Evolutionary conservation across 2,329 filamentous ascomycete species (phyloP).

Genomic region (Orbilia ellipsospora): DNA sequence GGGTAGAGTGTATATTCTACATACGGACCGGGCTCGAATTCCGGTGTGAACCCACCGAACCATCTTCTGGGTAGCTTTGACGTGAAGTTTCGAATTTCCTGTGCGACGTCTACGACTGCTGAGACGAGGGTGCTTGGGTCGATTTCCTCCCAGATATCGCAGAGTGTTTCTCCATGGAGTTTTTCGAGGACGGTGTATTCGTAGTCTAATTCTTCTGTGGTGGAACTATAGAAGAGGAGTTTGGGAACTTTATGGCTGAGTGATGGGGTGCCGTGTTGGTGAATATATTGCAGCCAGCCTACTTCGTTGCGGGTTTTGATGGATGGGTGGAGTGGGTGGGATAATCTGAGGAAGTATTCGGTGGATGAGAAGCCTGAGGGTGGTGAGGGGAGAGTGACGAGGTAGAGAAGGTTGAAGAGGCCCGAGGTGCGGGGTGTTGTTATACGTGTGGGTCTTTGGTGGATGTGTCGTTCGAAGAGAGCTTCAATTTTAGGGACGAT

Average conservation of each 20-base stretch:
- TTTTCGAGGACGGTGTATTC: slow-evolving; percentile 44
- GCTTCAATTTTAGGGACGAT: slow-evolving; percentile 25
- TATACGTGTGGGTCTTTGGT: slow-evolving; percentile 29
- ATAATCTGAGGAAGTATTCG: slow-evolving; percentile 43
- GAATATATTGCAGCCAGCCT: slow-evolving; percentile 34
- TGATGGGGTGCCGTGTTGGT: slow-evolving; percentile 9
- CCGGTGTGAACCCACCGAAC: slow-evolving; percentile 45
- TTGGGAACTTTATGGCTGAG: slow-evolving; percentile 22
- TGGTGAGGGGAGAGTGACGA: slow-evolving; percentile 26
- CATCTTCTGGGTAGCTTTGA: slow-evolving; percentile 22
- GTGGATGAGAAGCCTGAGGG: slow-evolving; percentile 31
- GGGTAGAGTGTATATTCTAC: slow-evolving; percentile 34
- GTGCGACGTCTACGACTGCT: slow-evolving; percentile 34
- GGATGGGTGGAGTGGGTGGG: slow-evolving; percentile 31
- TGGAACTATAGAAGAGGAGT: slow-evolving; percentile 39
- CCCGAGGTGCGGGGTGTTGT: slow-evolving; percentile 34
- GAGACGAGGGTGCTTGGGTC: slow-evolving; percentile 29
- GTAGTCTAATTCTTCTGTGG: slow-evolving; percentile 24
- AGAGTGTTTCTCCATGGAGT: slow-evolving; percentile 38
- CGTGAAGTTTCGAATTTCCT: slow-evolving; percentile 31
- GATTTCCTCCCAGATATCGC: slow-evolving; percentile 44
- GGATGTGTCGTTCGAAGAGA: slow-evolving; percentile 30
- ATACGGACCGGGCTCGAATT: slow-evolving; percentile 46
- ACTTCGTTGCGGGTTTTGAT: slow-evolving; percentile 49
- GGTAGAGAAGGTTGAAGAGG: slow-evolving; percentile 36